Percentiles rank a stretch among this genome's conserved stretches.
phyloP scores from a whole-genome alignment of 768 basidiomycete genomes.

The Postia placenta region DNA sequence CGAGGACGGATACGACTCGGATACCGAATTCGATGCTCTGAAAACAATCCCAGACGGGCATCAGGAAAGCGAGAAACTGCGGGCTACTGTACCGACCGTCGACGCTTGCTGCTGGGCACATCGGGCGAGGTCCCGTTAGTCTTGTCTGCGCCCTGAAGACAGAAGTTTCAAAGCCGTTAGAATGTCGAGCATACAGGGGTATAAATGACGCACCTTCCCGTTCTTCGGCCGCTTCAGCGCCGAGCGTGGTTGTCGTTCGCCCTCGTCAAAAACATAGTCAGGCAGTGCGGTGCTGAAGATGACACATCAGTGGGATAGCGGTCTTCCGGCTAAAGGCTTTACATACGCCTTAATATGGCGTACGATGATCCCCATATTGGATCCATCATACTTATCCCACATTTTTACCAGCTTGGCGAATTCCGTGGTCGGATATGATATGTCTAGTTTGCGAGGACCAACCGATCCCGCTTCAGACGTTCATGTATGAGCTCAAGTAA shows the following conservation, averaged over 20 bases:
- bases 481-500: neutral
- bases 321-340: neutral
- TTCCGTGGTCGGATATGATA: slow-evolving; percentile 94
- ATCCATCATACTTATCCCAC: slow-evolving; percentile 94
- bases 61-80: neutral
- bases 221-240: slow-evolving; percentile 71
- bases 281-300: slow-evolving; percentile 60
- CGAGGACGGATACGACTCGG: slow-evolving; percentile 7
- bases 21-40: slow-evolving; percentile 16
- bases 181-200: neutral
- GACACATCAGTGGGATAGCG: slow-evolving; percentile 7
- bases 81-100: slow-evolving; percentile 43
- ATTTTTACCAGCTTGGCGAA: slow-evolving; percentile 90
- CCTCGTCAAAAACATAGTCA: slow-evolving; percentile 76
- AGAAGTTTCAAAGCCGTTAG: slow-evolving; percentile 6
- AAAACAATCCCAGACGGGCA: slow-evolving; percentile 8
- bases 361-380: slow-evolving; percentile 90
- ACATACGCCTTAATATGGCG: slow-evolving; percentile 84
- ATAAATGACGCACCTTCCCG: slow-evolving; percentile 38
- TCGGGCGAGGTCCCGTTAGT: slow-evolving; percentile 59
- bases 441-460: slow-evolving; percentile 84
- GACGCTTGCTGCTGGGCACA: slow-evolving; percentile 67
- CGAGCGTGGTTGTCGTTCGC: slow-evolving; percentile 69
- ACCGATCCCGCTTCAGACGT: slow-evolving; percentile 55
- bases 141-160: slow-evolving; percentile 52